Conservation (phyloP, 139 green algal genomes). For the Coccomyxa sp. region DNA sequence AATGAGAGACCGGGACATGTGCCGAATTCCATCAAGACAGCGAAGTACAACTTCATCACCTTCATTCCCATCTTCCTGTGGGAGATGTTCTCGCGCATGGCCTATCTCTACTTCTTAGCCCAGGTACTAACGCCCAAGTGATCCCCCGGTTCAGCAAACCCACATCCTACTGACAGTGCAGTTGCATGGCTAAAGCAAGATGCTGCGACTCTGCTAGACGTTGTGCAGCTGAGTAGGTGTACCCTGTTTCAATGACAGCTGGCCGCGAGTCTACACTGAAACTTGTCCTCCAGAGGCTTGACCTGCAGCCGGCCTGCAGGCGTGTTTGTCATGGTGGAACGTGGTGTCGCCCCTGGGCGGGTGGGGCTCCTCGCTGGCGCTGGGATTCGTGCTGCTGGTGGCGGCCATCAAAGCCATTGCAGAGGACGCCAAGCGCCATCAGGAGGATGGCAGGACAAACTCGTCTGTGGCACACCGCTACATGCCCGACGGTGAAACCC, state of each 20-base stretch:
- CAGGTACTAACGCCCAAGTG: too few relatives aligned
- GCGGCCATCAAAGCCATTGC: constrained; percentile 71
- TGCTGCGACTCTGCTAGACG: too few relatives aligned
- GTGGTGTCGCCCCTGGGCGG: constrained; percentile 54
- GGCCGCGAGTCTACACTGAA: too few relatives aligned
- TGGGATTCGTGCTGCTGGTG: constrained; percentile 71
- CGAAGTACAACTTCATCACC: constrained; percentile 76
- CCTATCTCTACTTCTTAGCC: constrained; percentile 81
- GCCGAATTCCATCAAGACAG: constrained; percentile 61
- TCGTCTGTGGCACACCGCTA: constrained; percentile 54
- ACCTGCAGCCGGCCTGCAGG: too few relatives aligned
- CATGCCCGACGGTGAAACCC: constrained; percentile 19
- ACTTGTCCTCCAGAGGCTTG: too few relatives aligned
- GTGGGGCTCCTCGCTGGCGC: constrained; percentile 46
- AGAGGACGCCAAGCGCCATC: constrained; percentile 75
- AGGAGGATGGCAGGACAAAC: constrained; percentile 69
- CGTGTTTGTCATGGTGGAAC: constrained; percentile 48
- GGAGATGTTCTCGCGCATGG: constrained; percentile 70
- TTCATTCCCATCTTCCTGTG: constrained; percentile 77
- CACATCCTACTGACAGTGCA: background rate
- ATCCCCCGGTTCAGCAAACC: background rate
- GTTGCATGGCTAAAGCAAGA: too few relatives aligned
- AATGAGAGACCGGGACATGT: background rate
- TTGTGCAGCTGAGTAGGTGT: too few relatives aligned
- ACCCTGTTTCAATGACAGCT: too few relatives aligned